Conservation (phyloP, 768 basidiomycete species). For the Podaxis mareebaensis region DNA sequence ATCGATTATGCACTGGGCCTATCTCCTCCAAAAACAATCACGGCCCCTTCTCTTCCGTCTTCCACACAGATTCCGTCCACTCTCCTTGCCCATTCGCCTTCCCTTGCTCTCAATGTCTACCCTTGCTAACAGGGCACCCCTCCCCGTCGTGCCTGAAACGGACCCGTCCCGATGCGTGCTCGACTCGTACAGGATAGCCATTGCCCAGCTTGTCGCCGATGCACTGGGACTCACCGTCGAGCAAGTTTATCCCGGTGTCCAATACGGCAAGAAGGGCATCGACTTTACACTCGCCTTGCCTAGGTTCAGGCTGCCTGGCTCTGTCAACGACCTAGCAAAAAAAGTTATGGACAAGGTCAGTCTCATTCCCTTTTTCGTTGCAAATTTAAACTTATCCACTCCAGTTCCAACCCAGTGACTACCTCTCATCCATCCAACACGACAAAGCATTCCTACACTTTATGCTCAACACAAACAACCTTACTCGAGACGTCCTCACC, state of each 20-base stretch:
- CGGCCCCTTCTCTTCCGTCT: background rate
- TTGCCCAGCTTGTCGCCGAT: conserved; percentile 71
- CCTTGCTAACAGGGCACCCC: conserved; percentile 20
- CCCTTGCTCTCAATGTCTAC: background rate
- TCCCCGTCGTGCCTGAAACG: conserved; percentile 39
- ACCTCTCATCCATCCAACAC: conserved; percentile 65
- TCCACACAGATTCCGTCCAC: background rate
- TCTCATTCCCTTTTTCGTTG: conserved; percentile 19
- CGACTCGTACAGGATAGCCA: conserved; percentile 80
- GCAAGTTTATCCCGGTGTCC: conserved; percentile 81
- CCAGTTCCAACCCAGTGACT: conserved; percentile 86
- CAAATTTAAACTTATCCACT: background rate
- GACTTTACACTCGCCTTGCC: conserved; percentile 93
- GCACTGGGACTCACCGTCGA: conserved; percentile 70
- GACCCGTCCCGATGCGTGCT: conserved; percentile 55
- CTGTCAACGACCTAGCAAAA: conserved; percentile 74
- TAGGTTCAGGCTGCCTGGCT: conserved; percentile 85
- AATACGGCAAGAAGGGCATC: conserved; percentile 90
- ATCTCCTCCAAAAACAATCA: conserved; percentile 8
- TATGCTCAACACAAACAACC: conserved; percentile 54
- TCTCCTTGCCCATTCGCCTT: background rate
- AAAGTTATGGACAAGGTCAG: conserved; percentile 74
- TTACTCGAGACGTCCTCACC: conserved; percentile 65
- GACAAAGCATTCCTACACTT: conserved; percentile 24
- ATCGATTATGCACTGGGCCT: background rate